Percentiles rank a stretch among this genome's conserved stretches.
These are phyloP conservation scores for Fraxinus sp. DNA, from an alignment of 305 asterid species.

Conservation along the genomic window DNA sequence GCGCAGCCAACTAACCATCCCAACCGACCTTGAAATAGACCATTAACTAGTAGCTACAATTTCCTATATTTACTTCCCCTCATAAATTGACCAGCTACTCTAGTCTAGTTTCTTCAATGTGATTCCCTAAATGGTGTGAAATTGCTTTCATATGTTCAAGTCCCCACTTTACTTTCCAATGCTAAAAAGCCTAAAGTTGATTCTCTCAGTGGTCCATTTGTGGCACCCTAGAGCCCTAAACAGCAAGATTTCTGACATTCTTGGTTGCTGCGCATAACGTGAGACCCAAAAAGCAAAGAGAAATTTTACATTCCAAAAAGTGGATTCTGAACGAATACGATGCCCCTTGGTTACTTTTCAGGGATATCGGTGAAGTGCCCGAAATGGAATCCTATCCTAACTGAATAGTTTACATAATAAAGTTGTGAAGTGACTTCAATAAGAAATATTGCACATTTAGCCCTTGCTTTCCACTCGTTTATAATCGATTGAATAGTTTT, in stretches of 20 bases:
- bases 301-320: neutral
- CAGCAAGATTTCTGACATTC: neutral
- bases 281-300: neutral
- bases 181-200: neutral
- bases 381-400: neutral
- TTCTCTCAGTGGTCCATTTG: neutral
- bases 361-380: conserved; percentile 6
- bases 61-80: neutral
- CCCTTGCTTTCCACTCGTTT: too few species aligned
- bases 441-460: neutral
- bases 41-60: neutral
- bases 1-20: neutral
- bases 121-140: neutral
- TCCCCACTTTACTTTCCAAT: neutral
- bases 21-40: neutral
- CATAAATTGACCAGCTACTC: neutral
- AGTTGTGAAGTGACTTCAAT: neutral
- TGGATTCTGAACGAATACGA: conserved; percentile 19
- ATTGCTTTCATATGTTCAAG: neutral
- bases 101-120: neutral
- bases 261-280: neutral
- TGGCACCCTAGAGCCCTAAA: neutral
- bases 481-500: too few species aligned
- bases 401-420: neutral
- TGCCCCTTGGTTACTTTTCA: conserved; percentile 23